Conservation (phyloP, 345 rosid species). For the Mallotus nudiflorus region DNA sequence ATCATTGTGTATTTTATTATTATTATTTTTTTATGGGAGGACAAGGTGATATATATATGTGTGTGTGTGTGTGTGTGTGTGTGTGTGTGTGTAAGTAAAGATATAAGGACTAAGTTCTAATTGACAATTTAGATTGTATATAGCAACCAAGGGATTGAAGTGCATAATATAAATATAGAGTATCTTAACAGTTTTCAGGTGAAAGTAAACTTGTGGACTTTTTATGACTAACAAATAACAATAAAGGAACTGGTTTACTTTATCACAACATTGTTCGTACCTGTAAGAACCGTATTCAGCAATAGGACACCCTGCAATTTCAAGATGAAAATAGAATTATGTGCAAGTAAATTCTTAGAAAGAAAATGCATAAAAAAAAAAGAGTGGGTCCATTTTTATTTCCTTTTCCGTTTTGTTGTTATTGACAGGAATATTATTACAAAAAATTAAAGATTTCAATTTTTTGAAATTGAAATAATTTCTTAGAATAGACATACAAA, state of each 20-base stretch:
- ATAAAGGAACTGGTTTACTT: too few species aligned
- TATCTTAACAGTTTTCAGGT: background rate
- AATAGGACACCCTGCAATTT: slow-evolving; percentile 73
- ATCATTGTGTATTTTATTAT: too few species aligned
- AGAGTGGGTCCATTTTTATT: too few species aligned
- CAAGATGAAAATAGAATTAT: slow-evolving; percentile 6
- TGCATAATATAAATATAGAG: background rate
- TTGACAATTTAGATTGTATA: background rate
- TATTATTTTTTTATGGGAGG: too few species aligned
- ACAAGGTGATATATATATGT: too few species aligned
- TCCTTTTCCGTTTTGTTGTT: too few species aligned
- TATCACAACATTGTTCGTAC: slow-evolving; percentile 24
- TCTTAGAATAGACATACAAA: background rate
- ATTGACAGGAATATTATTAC: background rate
- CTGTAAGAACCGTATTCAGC: slow-evolving; percentile 91
- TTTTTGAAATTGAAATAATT: background rate
- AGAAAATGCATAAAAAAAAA: background rate
- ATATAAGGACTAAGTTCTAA: too few species aligned
- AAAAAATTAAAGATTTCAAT: too few species aligned
- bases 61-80: too few species aligned
- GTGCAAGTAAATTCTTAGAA: background rate
- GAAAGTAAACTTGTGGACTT: background rate
- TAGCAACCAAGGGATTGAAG: background rate
- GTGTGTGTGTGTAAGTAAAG: too few species aligned
- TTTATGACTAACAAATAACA: background rate